Percentiles rank a stretch among this genome's conserved stretches.
Conservation (phyloP, 352 stramenopile genomes). For the Globisporangium middletonii region DNA sequence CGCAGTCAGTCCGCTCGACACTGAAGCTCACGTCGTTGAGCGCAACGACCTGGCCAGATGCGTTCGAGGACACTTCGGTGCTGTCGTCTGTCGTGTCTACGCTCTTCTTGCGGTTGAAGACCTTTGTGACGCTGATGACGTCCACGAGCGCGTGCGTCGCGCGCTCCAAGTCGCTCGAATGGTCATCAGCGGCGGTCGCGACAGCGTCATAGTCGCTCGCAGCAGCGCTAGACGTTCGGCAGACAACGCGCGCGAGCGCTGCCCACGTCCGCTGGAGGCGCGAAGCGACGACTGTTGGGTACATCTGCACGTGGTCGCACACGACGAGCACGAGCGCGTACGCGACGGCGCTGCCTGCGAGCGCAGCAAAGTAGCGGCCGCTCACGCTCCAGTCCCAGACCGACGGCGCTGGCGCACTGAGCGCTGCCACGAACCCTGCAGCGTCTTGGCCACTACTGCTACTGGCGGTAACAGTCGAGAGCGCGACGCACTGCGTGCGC, state of each 20-base stretch:
- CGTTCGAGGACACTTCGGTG: conserved; percentile 19
- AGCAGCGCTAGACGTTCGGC: neutral
- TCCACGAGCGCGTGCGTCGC: conserved; percentile 41
- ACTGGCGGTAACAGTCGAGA: conserved; percentile 1
- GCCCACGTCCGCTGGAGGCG: conserved; percentile 9
- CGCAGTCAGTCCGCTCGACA: conserved; percentile 85
- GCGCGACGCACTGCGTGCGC: conserved; percentile 35
- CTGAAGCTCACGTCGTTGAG: conserved; percentile 74
- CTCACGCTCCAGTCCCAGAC: conserved; percentile 55
- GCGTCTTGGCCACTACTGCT: conserved; percentile 1
- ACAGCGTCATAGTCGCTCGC: conserved; percentile 1
- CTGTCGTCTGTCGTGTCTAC: conserved; percentile 3
- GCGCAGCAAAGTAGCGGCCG: conserved; percentile 30
- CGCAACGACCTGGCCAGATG: conserved; percentile 55
- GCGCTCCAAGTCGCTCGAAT: conserved; percentile 13
- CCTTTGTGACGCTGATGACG: conserved; percentile 43
- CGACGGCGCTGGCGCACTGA: conserved; percentile 13
- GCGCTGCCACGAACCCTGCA: conserved; percentile 19
- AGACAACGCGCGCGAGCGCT: conserved; percentile 8
- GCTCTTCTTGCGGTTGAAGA: conserved; percentile 53
- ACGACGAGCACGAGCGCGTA: conserved; percentile 53
- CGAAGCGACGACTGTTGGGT: conserved; percentile 48
- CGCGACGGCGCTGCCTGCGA: conserved; percentile 29
- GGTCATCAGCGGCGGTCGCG: neutral
- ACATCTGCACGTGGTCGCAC: conserved; percentile 66